These are phyloP conservation scores for Stephania cephalantha DNA, from an alignment of 164 flowering plant species.

Conservation along the genomic window DNA sequence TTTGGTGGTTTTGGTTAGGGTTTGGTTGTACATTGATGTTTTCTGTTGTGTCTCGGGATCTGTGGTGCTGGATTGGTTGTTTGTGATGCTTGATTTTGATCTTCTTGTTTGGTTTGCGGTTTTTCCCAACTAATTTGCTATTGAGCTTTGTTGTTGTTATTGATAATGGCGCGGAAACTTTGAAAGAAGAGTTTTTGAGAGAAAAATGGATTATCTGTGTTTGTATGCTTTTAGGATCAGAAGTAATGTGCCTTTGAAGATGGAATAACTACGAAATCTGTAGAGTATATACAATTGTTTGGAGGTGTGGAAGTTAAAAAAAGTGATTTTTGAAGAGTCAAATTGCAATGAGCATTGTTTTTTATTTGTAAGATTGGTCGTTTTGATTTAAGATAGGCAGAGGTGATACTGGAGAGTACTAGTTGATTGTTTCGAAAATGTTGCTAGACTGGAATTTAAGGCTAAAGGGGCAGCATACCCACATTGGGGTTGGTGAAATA, in stretches of 20 bases:
- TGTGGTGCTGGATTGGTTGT: too few relatives aligned
- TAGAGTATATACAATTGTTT: not conserved
- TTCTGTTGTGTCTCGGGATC: not conserved
- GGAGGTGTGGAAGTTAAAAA: not conserved
- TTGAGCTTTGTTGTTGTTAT: too few relatives aligned
- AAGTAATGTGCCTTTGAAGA: too few relatives aligned
- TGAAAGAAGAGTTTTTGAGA: too few relatives aligned
- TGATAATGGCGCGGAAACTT: too few relatives aligned
- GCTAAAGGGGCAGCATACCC: not conserved
- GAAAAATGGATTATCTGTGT: too few relatives aligned
- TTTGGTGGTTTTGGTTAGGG: not conserved
- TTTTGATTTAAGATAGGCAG: not conserved
- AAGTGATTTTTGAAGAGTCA: too few relatives aligned
- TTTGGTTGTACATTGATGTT: not conserved
- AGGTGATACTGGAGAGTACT: not conserved
- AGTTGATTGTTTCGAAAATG: not conserved
- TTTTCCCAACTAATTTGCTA: too few relatives aligned
- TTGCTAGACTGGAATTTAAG: not conserved
- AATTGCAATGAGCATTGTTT: not conserved
- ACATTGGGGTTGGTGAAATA: too few relatives aligned
- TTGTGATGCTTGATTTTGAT: not conserved
- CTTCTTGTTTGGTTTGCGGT: not conserved
- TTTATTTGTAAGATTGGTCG: not conserved
- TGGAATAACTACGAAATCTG: too few relatives aligned
- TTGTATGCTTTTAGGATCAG: too few relatives aligned